phyloP scores from a whole-genome alignment of 495 filamentous ascomycete species.

The Aspergillus indologenus region DNA sequence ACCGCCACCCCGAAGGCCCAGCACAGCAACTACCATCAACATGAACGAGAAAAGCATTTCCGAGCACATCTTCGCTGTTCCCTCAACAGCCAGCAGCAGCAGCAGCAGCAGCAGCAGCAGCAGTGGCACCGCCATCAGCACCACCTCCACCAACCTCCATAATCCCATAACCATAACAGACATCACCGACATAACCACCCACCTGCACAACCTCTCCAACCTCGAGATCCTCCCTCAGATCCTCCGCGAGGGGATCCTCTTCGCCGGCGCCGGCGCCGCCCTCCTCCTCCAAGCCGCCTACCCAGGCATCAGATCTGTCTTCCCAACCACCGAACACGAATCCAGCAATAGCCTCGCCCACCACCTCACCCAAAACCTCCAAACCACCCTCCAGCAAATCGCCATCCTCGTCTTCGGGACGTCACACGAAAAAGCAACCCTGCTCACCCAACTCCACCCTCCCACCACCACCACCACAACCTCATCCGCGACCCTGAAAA shows the following conservation, averaged over 20 bases:
- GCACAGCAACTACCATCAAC: constrained; percentile 8
- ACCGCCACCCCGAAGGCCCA: background rate
- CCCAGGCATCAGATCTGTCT: constrained; percentile 25
- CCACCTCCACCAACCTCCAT: constrained; percentile 30
- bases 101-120: background rate
- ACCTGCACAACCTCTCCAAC: constrained; percentile 34
- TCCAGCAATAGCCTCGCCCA: constrained; percentile 25
- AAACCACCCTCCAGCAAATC: constrained; percentile 38
- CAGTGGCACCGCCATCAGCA: constrained; percentile 11
- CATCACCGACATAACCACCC: constrained; percentile 9
- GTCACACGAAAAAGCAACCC: constrained; percentile 29
- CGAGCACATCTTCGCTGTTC: constrained; percentile 21
- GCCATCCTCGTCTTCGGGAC: constrained; percentile 41
- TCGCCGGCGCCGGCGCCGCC: constrained; percentile 37
- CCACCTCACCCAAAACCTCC: constrained; percentile 34
- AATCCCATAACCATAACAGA: constrained; percentile 15
- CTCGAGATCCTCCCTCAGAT: constrained; percentile 39
- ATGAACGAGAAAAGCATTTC: constrained; percentile 18
- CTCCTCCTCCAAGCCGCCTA: constrained; percentile 41
- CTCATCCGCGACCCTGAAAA: constrained; percentile 22
- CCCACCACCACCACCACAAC: constrained; percentile 26
- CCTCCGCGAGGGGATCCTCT: constrained; percentile 38
- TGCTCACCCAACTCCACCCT: constrained; percentile 29
- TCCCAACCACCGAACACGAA: constrained; percentile 9
- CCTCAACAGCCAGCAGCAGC: constrained; percentile 7